phyloP scores from a whole-genome alignment of 2,329 filamentous ascomycete species.

The Cercospora zeina region DNA sequence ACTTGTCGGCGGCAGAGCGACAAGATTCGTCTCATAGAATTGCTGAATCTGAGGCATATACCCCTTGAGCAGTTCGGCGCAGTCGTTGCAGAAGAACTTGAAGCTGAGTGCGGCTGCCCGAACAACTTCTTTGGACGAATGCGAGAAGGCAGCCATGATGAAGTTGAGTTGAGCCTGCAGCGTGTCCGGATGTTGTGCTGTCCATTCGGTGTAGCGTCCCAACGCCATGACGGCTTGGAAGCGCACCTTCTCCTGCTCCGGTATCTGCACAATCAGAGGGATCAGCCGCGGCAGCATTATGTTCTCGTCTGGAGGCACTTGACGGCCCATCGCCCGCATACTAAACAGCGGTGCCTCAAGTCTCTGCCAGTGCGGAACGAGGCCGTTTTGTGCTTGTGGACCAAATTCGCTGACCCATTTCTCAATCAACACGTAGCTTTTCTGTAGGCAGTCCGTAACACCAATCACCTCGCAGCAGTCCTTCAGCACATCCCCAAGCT shows the following conservation, averaged over 20 bases:
- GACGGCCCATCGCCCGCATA: conserved; percentile 91
- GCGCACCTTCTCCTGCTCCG: conserved; percentile 93
- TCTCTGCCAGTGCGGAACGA: conserved; percentile 93
- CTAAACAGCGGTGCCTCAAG: conserved; percentile 93
- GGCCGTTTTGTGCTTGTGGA: conserved; percentile 67
- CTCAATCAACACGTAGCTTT: conserved; percentile 83
- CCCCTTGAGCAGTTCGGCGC: conserved; percentile 77
- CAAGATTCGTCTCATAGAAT: conserved; percentile 88
- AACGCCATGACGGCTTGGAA: conserved; percentile 98
- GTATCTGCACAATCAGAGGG: conserved; percentile 89
- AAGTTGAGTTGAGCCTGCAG: conserved; percentile 92
- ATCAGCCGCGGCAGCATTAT: conserved; percentile 89
- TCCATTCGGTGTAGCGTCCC: conserved; percentile 97
- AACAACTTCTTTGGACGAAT: conserved; percentile 84
- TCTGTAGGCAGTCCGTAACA: conserved; percentile 83
- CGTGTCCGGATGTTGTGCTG: conserved; percentile 86
- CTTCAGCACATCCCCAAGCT: conserved; percentile 97
- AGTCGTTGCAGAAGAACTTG: conserved; percentile 96
- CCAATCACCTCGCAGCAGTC: conserved; percentile 96
- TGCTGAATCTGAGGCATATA: conserved; percentile 84
- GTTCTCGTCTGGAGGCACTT: conserved; percentile 87
- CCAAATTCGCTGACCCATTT: conserved; percentile 84
- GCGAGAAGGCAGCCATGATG: conserved; percentile 89
- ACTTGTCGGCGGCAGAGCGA: conserved; percentile 79
- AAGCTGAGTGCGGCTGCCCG: conserved; percentile 90